phyloP scores from a whole-genome alignment of 2,329 filamentous ascomycete genomes.

The Phyllosticta ampelicida region DNA sequence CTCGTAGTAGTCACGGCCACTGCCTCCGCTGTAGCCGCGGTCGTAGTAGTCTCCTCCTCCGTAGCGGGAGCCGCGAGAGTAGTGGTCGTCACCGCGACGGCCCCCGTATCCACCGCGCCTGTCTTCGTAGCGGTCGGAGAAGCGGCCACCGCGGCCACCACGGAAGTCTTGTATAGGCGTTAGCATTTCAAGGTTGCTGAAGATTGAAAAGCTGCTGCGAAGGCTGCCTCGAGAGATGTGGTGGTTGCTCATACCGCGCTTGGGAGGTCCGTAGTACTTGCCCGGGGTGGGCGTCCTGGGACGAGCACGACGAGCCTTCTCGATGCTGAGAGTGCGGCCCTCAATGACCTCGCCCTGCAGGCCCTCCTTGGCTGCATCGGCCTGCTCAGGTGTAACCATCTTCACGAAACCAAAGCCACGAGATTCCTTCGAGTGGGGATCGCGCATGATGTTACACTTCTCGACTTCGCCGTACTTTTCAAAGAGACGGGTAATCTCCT shows the following conservation, averaged over 20 bases:
- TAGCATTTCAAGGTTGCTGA: conserved; percentile 11
- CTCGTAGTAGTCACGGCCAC: conserved; percentile 27
- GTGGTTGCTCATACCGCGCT: conserved; percentile 61
- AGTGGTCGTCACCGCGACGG: conserved; percentile 37
- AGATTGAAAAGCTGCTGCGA: not conserved
- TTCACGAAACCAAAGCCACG: conserved; percentile 99
- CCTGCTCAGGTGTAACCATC: conserved; percentile 91
- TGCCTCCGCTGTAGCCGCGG: conserved; percentile 24
- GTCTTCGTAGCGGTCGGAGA: conserved; percentile 37
- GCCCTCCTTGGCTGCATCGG: conserved; percentile 92
- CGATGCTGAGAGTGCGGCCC: conserved; percentile 91
- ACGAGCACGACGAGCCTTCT: conserved; percentile 92
- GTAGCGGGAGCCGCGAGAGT: conserved; percentile 31
- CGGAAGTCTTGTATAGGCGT: conserved; percentile 30
- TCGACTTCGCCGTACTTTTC: conserved; percentile 98
- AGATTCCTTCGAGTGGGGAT: conserved; percentile 96
- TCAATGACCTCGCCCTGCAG: conserved; percentile 93
- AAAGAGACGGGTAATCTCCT: conserved; percentile 87
- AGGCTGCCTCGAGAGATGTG: not conserved
- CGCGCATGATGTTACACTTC: conserved; percentile 99
- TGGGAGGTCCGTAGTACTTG: conserved; percentile 98
- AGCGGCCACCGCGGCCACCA: conserved; percentile 38
- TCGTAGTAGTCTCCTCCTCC: conserved; percentile 25
- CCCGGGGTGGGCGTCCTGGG: conserved; percentile 94
- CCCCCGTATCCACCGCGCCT: conserved; percentile 28